A percentile compares a stretch with the other conserved stretches of the same genome.
Evolutionary conservation across 805 yeast species (phyloP).

Genomic region (Candida sonorensis): DNA sequence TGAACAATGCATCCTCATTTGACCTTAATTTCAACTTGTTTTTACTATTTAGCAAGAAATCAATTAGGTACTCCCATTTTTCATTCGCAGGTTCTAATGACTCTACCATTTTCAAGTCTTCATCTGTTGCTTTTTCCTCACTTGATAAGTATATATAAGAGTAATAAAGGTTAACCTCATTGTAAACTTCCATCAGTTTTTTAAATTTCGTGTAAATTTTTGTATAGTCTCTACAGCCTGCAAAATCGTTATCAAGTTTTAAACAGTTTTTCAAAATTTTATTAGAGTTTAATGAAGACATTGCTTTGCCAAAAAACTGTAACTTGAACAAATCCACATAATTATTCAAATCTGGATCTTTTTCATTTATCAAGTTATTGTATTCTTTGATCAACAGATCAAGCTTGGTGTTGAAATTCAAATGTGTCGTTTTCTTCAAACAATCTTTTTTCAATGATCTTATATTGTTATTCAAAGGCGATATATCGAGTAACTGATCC

Average conservation of each 20-base stretch:
- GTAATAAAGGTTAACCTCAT: slow-evolving; percentile 38
- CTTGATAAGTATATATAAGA: slow-evolving; percentile 30
- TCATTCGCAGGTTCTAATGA: slow-evolving; percentile 35
- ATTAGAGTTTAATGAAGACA: slow-evolving; percentile 8
- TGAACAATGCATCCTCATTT: slow-evolving; percentile 13
- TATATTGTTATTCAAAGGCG: slow-evolving; percentile 37
- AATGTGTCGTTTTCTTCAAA: slow-evolving; percentile 6
- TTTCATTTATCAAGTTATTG: slow-evolving; percentile 14
- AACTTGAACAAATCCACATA: slow-evolving; percentile 22
- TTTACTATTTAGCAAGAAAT: slow-evolving; percentile 22
- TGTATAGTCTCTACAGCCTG: slow-evolving; percentile 49
- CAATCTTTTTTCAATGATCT: slow-evolving; percentile 29
- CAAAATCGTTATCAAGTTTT: slow-evolving; percentile 68
- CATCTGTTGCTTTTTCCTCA: slow-evolving; percentile 22
- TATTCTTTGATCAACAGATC: slow-evolving; percentile 18
- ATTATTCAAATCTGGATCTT: slow-evolving; percentile 14
- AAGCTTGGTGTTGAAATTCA: slow-evolving; percentile 15
- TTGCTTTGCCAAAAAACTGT: slow-evolving; percentile 20
- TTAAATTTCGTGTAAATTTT: slow-evolving; percentile 44
- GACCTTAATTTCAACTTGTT: slow-evolving; percentile 16
- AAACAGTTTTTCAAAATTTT: slow-evolving; percentile 47
- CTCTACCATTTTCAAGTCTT: slow-evolving; percentile 20
- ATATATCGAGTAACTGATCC: slow-evolving; percentile 29
- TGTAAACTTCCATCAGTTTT: slow-evolving; percentile 31
- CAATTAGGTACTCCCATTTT: slow-evolving; percentile 33